Conservation (phyloP, 345 rosid species). For the Hypericum perforatum region DNA sequence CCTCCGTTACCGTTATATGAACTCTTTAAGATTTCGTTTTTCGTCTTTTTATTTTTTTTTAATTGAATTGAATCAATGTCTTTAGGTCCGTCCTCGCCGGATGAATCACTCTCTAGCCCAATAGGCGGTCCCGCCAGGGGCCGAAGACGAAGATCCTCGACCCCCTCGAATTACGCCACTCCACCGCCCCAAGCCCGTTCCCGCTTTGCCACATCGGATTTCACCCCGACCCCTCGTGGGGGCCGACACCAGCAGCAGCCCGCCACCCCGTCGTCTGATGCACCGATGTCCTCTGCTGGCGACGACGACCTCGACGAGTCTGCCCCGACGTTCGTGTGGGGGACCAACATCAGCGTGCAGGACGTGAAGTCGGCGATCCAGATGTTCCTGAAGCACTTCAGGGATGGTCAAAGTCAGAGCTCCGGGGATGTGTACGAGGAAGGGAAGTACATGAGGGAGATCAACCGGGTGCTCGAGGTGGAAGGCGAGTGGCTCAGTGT, state of each 20-base stretch:
- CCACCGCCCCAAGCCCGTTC: conserved; percentile 26
- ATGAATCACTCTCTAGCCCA: conserved; percentile 53
- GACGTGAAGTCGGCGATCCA: conserved; percentile 80
- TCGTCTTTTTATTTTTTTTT: neutral
- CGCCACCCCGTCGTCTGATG: conserved; percentile 31
- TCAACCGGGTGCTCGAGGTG: conserved; percentile 63
- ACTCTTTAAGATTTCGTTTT: neutral
- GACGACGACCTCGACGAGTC: conserved; percentile 58
- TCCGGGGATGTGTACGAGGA: conserved; percentile 42
- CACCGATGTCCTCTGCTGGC: conserved; percentile 46
- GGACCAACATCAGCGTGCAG: conserved; percentile 87
- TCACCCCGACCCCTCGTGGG: conserved; percentile 42
- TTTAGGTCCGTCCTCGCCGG: conserved; percentile 62
- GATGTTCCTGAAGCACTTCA: conserved; percentile 79
- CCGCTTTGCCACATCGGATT: conserved; percentile 25
- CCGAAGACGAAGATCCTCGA: conserved; percentile 19
- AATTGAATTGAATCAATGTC: neutral
- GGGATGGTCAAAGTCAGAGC: conserved; percentile 36
- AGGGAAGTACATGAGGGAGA: conserved; percentile 75
- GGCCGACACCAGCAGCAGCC: conserved; percentile 23
- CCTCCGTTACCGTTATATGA: conserved; percentile 1
- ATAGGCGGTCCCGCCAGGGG: conserved; percentile 18
- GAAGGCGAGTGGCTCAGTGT: conserved; percentile 92
- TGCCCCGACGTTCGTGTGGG: conserved; percentile 91
- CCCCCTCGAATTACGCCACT: conserved; percentile 25